A percentile compares a stretch with the other conserved stretches of the same genome.
Conservation (phyloP, 306 rosid genomes). For the Acacia confusa region DNA sequence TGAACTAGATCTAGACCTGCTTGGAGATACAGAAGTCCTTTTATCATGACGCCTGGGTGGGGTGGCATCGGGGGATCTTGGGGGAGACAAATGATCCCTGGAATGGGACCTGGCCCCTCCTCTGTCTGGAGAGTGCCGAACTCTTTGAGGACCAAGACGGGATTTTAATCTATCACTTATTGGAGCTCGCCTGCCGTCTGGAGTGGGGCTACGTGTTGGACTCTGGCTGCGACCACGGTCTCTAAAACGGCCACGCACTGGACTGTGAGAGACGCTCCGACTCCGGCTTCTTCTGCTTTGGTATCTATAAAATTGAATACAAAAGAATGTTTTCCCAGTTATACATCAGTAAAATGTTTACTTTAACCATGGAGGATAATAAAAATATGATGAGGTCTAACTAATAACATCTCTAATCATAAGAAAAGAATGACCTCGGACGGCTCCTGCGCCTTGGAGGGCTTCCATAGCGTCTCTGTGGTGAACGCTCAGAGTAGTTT, state of each 20-base stretch:
- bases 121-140: constrained; percentile 45
- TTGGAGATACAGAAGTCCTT: constrained; percentile 53
- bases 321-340: background rate
- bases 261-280: constrained; percentile 76
- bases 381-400: constrained; percentile 2
- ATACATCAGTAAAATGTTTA: constrained; percentile 15
- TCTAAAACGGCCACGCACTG: constrained; percentile 60
- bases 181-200: constrained; percentile 57
- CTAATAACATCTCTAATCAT: background rate
- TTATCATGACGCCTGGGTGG: constrained; percentile 45
- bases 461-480: constrained; percentile 62
- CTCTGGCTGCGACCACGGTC: constrained; percentile 53
- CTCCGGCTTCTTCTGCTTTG: constrained; percentile 67
- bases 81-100: constrained; percentile 43
- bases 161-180: constrained; percentile 76
- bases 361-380: background rate
- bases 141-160: constrained; percentile 74
- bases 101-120: constrained; percentile 48
- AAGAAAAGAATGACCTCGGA: constrained; percentile 61
- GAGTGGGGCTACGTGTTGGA: constrained; percentile 58
- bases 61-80: constrained; percentile 63
- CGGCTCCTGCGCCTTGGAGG: constrained; percentile 73
- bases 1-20: constrained; percentile 78
- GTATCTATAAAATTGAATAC: constrained; percentile 40
- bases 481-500: constrained; percentile 61